Base-by-base conservation (phyloP, 495 filamentous ascomycete species). In the Penicillium verhagenii region DNA sequence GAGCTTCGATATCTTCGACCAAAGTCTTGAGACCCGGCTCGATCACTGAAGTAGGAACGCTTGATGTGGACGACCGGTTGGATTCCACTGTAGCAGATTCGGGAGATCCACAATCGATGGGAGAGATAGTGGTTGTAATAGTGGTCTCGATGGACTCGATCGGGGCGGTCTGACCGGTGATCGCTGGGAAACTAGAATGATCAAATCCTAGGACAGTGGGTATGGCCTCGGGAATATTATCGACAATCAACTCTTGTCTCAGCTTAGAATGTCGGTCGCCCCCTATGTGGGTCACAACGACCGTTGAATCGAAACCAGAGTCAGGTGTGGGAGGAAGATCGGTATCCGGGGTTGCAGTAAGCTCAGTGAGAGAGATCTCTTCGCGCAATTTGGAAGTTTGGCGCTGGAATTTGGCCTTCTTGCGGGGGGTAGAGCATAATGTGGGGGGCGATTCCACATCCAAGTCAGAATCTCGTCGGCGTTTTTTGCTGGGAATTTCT, bases 331-430 rank as follows among this genome's bases (percentile, higher is more conserved):
- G 50, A 7, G 56, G 54, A 23, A 37, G 35, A 6, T 61, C 58
- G 3, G 56, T 42, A 35, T 58, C 60, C 1, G 52, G 44, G n/a
- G 58, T 64, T 7, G 50, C 24, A 3, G 59, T 59, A 43, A 67
- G 47, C 26, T 76, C 74, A 43, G 71, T 56, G 19, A 70, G 58
- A 21, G 68, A 69, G 10, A 77, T 62, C 33, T 74, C 72, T 50
- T 75, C 69, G 37, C 72, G 64, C 31, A 77, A 29, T 24, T 77
- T 78, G 3, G 75, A 78, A 14, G 51, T 61, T 40, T 71, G 72
- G 6, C 59, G 68, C 23, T 66, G 62, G 52, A 76, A 77, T 38
- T 74, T 75, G 21, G 57, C 48, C 20, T 69, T 53, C 50, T 76
- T 78, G 21, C 61, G 65, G 13, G 75, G 72, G 7, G 71, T 74